Evolutionary conservation across 2,329 filamentous ascomycete species (phyloP).

Genomic region (Coniochaeta pulveracea): DNA sequence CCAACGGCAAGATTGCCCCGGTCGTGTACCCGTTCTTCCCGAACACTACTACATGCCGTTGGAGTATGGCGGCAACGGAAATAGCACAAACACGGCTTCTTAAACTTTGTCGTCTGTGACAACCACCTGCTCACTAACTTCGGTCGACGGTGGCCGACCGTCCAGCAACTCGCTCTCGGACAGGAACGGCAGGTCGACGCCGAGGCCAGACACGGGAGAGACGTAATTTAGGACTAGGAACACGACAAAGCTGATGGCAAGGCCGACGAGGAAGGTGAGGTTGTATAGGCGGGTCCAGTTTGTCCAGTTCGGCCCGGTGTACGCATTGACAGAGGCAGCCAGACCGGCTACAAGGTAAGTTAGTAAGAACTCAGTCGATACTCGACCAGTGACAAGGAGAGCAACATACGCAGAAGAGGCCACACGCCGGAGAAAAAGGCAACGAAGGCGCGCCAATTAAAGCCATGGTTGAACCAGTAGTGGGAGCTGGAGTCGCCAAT

Average conservation of each 20-base stretch:
- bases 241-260: slow-evolving; percentile 23
- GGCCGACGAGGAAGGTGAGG: slow-evolving; percentile 26
- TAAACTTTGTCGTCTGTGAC: slow-evolving; percentile 1
- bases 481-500: slow-evolving; percentile 5
- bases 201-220: slow-evolving; percentile 8
- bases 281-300: slow-evolving; percentile 26
- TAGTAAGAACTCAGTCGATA: slow-evolving; percentile 6
- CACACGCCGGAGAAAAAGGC: slow-evolving; percentile 11
- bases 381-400: neutral
- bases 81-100: too few relatives aligned
- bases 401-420: slow-evolving; percentile 17
- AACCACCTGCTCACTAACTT: slow-evolving; percentile 1
- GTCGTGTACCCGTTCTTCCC: too few relatives aligned
- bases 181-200: slow-evolving; percentile 7
- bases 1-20: too few relatives aligned
- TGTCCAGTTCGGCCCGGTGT: slow-evolving; percentile 9
- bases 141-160: slow-evolving; percentile 1
- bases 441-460: slow-evolving; percentile 8
- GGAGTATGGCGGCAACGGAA: too few relatives aligned
- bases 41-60: too few relatives aligned
- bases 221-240: slow-evolving; percentile 7
- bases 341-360: slow-evolving; percentile 7
- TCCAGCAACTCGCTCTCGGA: slow-evolving; percentile 6
- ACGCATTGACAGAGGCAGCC: slow-evolving; percentile 10
- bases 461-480: slow-evolving; percentile 8